phyloP scores from a whole-genome alignment of 2,329 filamentous ascomycete species.

The Trichoderma sp. region DNA sequence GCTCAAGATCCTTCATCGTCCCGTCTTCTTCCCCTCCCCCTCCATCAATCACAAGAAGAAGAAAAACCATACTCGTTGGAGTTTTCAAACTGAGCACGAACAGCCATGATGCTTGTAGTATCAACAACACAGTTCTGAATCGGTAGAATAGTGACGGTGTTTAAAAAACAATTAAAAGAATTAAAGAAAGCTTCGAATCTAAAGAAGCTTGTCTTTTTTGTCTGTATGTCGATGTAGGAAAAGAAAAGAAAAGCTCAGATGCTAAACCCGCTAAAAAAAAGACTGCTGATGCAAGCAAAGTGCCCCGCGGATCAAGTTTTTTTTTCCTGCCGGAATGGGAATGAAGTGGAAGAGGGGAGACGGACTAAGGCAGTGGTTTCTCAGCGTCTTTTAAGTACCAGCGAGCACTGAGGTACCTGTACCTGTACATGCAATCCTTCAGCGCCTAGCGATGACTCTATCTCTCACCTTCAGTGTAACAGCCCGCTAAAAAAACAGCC shows the following conservation, averaged over 20 bases:
- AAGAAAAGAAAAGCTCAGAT: neutral
- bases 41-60: neutral
- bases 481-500: neutral
- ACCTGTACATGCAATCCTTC: neutral
- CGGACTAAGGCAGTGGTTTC: neutral
- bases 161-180: neutral
- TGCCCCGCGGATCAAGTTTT: slow-evolving; percentile 6
- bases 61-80: slow-evolving; percentile 72
- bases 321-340: slow-evolving; percentile 13
- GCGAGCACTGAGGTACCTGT: neutral
- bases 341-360: neutral
- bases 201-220: neutral
- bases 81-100: slow-evolving; percentile 79
- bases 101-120: slow-evolving; percentile 53
- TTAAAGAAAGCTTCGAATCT: neutral
- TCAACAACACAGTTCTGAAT: neutral
- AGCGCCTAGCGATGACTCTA: neutral
- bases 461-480: neutral
- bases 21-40: neutral
- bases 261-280: neutral
- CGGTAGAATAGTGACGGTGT: neutral
- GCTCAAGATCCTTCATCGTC: neutral
- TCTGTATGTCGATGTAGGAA: neutral
- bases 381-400: slow-evolving; percentile 8
- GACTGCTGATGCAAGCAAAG: neutral